phyloP scores from a whole-genome alignment of 805 yeast genomes.

The Metschnikowia orientalis region DNA sequence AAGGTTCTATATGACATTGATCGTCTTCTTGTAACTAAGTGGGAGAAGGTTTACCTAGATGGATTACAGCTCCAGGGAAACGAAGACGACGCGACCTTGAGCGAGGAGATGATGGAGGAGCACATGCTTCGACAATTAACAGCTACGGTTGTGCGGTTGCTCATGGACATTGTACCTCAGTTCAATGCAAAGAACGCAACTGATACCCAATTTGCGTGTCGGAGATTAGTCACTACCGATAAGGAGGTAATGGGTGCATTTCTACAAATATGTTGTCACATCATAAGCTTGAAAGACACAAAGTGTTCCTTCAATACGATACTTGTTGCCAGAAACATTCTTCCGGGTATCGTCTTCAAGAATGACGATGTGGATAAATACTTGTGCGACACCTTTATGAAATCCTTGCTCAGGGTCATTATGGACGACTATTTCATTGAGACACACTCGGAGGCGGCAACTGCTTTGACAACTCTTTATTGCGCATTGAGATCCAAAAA shows the following conservation, averaged over 20 bases:
- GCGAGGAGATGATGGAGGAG: slow-evolving; percentile 99
- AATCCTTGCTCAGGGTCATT: slow-evolving; percentile 63
- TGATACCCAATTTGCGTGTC: slow-evolving; percentile 60
- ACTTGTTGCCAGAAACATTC: slow-evolving; percentile 67
- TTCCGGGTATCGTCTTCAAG: slow-evolving; percentile 62
- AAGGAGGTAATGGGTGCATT: slow-evolving; percentile 72
- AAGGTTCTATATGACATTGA: slow-evolving; percentile 70
- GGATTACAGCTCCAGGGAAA: slow-evolving; percentile 55
- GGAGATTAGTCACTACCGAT: slow-evolving; percentile 61
- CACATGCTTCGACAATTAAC: slow-evolving; percentile 89
- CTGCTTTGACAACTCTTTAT: slow-evolving; percentile 76
- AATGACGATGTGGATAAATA: slow-evolving; percentile 73
- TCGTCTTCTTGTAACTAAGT: slow-evolving; percentile 62
- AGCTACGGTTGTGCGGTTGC: slow-evolving; percentile 79
- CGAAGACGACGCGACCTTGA: slow-evolving; percentile 73
- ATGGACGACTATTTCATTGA: slow-evolving; percentile 76
- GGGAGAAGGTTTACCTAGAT: slow-evolving; percentile 64
- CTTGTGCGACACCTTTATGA: slow-evolving; percentile 61
- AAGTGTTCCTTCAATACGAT: slow-evolving; percentile 91
- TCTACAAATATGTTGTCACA: slow-evolving; percentile 65
- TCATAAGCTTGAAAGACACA: slow-evolving; percentile 80
- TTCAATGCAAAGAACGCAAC: slow-evolving; percentile 49
- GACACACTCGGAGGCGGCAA: slow-evolving; percentile 88
- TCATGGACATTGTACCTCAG: slow-evolving; percentile 87
- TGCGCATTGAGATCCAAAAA: slow-evolving; percentile 67